Percentiles rank a stretch among this genome's conserved stretches.
These are phyloP conservation scores for Podospora fimiseda DNA, from an alignment of 495 filamentous ascomycete genomes.

Conservation along the genomic window DNA sequence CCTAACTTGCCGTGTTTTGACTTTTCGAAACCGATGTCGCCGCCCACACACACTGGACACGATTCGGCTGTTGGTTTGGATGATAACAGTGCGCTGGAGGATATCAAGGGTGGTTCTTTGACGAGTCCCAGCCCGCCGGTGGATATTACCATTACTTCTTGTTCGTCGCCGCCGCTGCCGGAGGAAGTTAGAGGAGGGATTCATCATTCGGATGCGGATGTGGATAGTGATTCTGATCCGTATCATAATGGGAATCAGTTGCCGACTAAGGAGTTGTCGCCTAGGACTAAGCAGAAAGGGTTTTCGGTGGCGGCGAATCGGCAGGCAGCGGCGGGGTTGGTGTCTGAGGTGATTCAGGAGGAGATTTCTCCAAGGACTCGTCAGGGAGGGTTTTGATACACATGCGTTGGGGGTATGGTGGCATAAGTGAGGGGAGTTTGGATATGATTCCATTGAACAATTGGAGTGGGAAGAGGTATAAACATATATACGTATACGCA, in stretches of 20 bases:
- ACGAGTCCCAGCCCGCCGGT: not conserved
- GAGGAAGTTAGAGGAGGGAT: not conserved
- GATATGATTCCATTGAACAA: too few relatives aligned
- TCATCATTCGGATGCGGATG: slow-evolving; percentile 6
- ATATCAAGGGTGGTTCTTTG: not conserved
- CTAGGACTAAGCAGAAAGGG: not conserved
- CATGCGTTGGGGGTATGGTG: too few relatives aligned
- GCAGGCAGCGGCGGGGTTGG: too few relatives aligned
- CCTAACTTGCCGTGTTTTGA: slow-evolving; percentile 15
- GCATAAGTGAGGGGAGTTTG: too few relatives aligned
- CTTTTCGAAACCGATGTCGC: slow-evolving; percentile 29
- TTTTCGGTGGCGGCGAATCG: not conserved
- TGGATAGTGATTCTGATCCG: slow-evolving; percentile 7
- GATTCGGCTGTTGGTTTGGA: slow-evolving; percentile 13
- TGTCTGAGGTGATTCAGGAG: too few relatives aligned
- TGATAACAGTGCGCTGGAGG: slow-evolving; percentile 3
- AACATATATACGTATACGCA: too few relatives aligned
- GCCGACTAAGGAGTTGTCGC: not conserved
- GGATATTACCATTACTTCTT: not conserved
- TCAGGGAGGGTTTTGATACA: not conserved
- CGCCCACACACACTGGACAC: slow-evolving; percentile 9
- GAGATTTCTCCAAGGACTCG: not conserved
- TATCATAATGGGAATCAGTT: not conserved
- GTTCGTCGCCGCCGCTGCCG: not conserved
- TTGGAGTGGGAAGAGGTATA: too few relatives aligned